These are phyloP conservation scores for Hibiscus trionum DNA, from an alignment of 345 rosid species.

Conservation along the genomic window DNA sequence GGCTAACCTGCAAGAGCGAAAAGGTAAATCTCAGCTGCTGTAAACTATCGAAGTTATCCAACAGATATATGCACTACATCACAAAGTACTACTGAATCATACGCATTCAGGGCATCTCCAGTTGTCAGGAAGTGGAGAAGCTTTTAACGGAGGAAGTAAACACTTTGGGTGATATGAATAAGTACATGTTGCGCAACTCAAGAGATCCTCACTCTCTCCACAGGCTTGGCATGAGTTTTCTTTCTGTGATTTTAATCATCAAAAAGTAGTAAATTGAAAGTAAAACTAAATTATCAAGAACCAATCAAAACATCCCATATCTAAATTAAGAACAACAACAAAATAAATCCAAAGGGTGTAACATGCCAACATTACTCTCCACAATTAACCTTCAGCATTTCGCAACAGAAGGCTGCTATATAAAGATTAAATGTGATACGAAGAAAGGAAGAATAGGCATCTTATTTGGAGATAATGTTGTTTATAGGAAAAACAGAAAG, in stretches of 20 bases:
- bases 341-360: not conserved
- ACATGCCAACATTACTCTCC: not conserved
- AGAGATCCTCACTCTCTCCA: constrained; percentile 63
- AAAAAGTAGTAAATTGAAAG: not conserved
- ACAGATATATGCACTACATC: not conserved
- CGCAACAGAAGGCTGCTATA: not conserved
- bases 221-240: constrained; percentile 90
- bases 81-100: constrained; percentile 24
- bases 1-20: constrained; percentile 74
- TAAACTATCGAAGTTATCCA: constrained; percentile 9
- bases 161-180: constrained; percentile 87
- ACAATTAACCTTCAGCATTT: not conserved
- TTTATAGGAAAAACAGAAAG: not conserved
- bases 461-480: not conserved
- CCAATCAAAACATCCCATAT: not conserved
- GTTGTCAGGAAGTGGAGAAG: constrained; percentile 46
- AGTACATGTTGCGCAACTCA: constrained; percentile 78
- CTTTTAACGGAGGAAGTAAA: constrained; percentile 70
- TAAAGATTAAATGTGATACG: not conserved
- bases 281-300: not conserved
- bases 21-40: constrained; percentile 13
- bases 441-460: not conserved
- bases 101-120: constrained; percentile 99
- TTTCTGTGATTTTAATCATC: constrained; percentile 31
- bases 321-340: not conserved